phyloP scores from a whole-genome alignment of 352 stramenopile species.

The Phytophthora melonis region DNA sequence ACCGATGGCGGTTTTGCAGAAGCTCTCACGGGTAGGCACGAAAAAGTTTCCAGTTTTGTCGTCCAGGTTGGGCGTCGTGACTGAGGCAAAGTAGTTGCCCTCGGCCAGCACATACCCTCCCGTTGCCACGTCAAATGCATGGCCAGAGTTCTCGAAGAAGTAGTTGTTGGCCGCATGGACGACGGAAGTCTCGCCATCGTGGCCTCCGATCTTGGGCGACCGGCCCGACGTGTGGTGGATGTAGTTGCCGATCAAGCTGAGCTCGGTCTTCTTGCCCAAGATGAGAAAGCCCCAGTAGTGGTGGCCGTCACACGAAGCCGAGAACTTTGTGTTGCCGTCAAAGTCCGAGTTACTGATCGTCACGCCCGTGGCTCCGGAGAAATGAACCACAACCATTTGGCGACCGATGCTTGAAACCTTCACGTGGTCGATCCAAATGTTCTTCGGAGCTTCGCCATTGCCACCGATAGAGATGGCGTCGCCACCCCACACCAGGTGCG shows the following conservation, averaged over 20 bases:
- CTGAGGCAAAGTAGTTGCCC: constrained; percentile 38
- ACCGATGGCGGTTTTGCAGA: constrained; percentile 26
- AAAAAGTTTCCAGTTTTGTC: constrained; percentile 30
- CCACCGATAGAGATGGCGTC: constrained; percentile 37
- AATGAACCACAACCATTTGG: constrained; percentile 45
- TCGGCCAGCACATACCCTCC: constrained; percentile 32
- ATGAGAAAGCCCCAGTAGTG: constrained; percentile 53
- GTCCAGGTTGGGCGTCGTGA: constrained; percentile 22
- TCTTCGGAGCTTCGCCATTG: constrained; percentile 10
- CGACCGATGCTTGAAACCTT: constrained; percentile 43
- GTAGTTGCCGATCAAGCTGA: constrained; percentile 32
- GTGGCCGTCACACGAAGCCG: constrained; percentile 27
- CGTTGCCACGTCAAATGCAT: constrained; percentile 28
- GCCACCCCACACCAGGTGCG: constrained; percentile 33
- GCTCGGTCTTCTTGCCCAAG: constrained; percentile 26
- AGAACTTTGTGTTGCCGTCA: constrained; percentile 23
- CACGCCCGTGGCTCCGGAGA: constrained; percentile 11
- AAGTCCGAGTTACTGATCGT: constrained; percentile 42
- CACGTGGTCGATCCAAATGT: constrained; percentile 44
- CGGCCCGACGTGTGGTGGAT: constrained; percentile 46
- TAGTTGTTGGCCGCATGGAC: constrained; percentile 43
- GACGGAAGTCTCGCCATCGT: constrained; percentile 13
- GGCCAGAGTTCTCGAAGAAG: constrained; percentile 28
- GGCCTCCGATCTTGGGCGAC: constrained; percentile 42
- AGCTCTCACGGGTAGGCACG: constrained; percentile 10